Percentiles rank a stretch among this genome's conserved stretches.
Evolutionary conservation across 2,329 filamentous ascomycete genomes (phyloP).

Genomic region (Hymenoscyphus fraxineus): DNA sequence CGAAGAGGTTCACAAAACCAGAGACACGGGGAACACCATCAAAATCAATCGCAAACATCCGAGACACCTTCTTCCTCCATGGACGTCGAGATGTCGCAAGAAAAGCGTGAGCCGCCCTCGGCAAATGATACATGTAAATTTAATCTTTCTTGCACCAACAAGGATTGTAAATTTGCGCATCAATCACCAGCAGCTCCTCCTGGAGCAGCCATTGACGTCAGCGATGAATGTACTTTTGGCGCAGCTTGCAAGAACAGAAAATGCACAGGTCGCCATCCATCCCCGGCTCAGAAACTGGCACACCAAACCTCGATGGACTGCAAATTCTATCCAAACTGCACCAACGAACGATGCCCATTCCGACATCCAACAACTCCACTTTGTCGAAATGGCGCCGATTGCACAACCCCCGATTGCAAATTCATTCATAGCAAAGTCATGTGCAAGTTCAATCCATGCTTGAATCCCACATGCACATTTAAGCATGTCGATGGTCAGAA

Average conservation of each 20-base stretch:
- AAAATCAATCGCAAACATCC: conserved; percentile 9
- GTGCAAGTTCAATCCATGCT: conserved; percentile 89
- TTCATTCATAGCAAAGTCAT: conserved; percentile 82
- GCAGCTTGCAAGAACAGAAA: conserved; percentile 95
- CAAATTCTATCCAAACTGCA: conserved; percentile 88
- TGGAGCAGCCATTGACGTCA: conserved; percentile 71
- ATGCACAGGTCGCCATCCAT: conserved; percentile 87
- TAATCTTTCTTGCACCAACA: conserved; percentile 83
- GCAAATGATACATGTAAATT: conserved; percentile 78
- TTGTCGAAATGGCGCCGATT: conserved; percentile 89
- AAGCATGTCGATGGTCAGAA: conserved; percentile 88
- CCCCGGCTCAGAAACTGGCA: conserved; percentile 73
- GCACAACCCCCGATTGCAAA: conserved; percentile 75
- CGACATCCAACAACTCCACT: conserved; percentile 81
- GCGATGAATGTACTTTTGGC: conserved; percentile 77
- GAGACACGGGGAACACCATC: conserved; percentile 23
- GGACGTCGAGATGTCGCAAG: conserved; percentile 63
- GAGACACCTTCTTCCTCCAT: conserved; percentile 35
- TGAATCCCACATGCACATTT: conserved; percentile 82
- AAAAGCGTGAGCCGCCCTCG: conserved; percentile 46
- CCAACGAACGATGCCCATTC: conserved; percentile 83
- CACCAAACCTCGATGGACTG: conserved; percentile 84
- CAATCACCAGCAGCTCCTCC: conserved; percentile 87
- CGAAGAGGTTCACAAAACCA: conserved; percentile 19
- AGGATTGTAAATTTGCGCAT: conserved; percentile 88